Conservation (phyloP, 164 flowering plant species). For the Magnolia sinica region DNA sequence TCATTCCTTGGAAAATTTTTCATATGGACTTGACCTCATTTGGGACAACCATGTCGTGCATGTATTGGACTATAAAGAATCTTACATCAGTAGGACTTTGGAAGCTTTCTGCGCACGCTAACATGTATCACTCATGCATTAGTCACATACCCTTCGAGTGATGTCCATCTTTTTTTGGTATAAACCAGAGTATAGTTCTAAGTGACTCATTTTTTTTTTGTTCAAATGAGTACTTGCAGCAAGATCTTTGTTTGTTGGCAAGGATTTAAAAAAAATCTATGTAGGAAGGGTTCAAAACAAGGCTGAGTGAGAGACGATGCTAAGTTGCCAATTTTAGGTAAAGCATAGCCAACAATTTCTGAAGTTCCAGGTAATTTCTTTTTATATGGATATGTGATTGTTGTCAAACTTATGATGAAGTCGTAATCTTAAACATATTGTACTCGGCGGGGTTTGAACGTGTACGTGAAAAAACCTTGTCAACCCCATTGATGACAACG, state of each 20-base stretch:
- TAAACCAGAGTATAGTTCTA: too few species aligned
- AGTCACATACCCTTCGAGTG: too few species aligned
- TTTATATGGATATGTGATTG: neutral
- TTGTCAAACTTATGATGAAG: neutral
- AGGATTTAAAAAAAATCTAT: constrained; percentile 43
- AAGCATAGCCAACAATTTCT: neutral
- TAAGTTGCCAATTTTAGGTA: constrained; percentile 11
- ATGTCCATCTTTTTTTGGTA: too few species aligned
- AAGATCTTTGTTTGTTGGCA: neutral
- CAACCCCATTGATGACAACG: constrained; percentile 24
- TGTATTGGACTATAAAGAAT: too few species aligned
- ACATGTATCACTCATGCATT: too few species aligned
- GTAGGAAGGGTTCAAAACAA: constrained; percentile 46
- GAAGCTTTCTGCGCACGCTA: too few species aligned
- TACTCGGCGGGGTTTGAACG: constrained; percentile 21
- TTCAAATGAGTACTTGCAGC: neutral
- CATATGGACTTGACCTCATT: too few species aligned
- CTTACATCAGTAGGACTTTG: too few species aligned
- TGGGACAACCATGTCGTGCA: too few species aligned
- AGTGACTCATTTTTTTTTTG: neutral
- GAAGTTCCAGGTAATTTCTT: constrained; percentile 12
- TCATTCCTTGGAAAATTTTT: too few species aligned
- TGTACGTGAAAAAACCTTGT: constrained; percentile 38
- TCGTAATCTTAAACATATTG: neutral
- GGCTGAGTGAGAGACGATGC: constrained; percentile 28